Evolutionary conservation across 1,284 basidiomycete species (phyloP).

Genomic region (Cryptococcus wingfieldii): DNA sequence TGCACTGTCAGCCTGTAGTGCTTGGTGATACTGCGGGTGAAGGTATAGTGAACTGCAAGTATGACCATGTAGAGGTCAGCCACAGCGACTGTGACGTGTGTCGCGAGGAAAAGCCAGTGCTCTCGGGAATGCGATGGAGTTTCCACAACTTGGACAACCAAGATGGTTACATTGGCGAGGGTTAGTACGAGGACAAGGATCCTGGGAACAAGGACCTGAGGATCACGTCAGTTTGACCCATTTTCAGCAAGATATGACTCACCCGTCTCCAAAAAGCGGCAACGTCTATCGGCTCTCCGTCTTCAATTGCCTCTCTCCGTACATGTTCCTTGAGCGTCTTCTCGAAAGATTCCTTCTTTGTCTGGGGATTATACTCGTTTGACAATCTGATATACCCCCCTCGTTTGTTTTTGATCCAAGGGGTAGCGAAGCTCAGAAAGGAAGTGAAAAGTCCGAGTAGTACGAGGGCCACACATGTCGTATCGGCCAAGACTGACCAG

Average conservation of each 20-base stretch:
- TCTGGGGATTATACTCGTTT: not conserved
- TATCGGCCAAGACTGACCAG: constrained; percentile 6
- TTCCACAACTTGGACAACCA: not conserved
- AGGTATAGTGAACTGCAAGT: not conserved
- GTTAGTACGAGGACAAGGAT: constrained; percentile 2
- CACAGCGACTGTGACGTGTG: not conserved
- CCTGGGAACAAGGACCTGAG: constrained; percentile 5
- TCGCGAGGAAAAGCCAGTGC: not conserved
- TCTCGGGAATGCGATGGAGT: not conserved
- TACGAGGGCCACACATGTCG: not conserved
- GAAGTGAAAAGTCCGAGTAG: constrained; percentile 2
- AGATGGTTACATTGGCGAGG: constrained; percentile 1
- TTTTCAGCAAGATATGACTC: not conserved
- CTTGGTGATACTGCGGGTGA: not conserved
- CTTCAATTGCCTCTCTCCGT: constrained; percentile 1
- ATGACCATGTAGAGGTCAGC: constrained; percentile 8
- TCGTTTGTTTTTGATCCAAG: not conserved
- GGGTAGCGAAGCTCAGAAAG: not conserved
- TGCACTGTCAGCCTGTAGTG: constrained; percentile 14
- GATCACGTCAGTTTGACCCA: not conserved
- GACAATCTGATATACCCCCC: constrained; percentile 3
- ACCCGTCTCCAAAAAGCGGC: constrained; percentile 22
- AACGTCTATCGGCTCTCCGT: constrained; percentile 22
- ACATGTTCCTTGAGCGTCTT: constrained; percentile 4
- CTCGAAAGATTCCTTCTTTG: constrained; percentile 7